Base-by-base conservation (phyloP, 2,329 filamentous ascomycete species). In the Alternaria metachromatica region DNA sequence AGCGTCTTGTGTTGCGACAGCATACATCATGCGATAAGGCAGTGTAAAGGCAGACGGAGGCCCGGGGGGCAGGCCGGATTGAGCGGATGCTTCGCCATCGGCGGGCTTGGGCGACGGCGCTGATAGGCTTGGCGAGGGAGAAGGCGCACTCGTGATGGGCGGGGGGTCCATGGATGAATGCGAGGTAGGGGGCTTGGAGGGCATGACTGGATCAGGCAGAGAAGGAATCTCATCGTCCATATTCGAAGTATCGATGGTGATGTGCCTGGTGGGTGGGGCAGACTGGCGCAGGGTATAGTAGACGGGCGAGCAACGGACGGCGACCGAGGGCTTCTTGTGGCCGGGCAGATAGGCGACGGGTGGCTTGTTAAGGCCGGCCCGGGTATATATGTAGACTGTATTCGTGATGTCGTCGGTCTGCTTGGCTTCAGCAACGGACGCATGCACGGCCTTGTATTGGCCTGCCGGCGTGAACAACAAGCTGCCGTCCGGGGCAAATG, bases 301-400 rank as follows among this genome's bases (percentile, higher is more conserved):
- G 23, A 97, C 82, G 0, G 96, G 96, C 13, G 95, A 99, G 78
- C 96, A 99, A 76, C 93, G 93, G 63, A 99, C 93, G 2, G 94
- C 96, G 11, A 99, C 93, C 0, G 96, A 98, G 0, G 96, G 96
- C 80, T 99, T 99, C 84, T 97, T 99, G 81, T 98, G 95, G 2
- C 96, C 96, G 0, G 96, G 96, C 7, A 99, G 86, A 80, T 98
- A 96, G 7, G 95, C 94, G 61, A 98, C 92, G 3, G 96, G 96
- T 2, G 96, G 94, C 78, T 96, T 97, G 82, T 97, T 98, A 76
- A 99, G 93, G 23, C 96, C 96, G 28, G 94, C 96, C 72, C 96
- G 87, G 0, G 95, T 97, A 80, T 99, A 99, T 58, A 99, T 96
- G 81, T 99, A 99, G 21, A 99, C 96, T 0, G 96, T 99, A 77